Conservation (phyloP, 345 rosid genomes). For the Pistacia atlantica region DNA sequence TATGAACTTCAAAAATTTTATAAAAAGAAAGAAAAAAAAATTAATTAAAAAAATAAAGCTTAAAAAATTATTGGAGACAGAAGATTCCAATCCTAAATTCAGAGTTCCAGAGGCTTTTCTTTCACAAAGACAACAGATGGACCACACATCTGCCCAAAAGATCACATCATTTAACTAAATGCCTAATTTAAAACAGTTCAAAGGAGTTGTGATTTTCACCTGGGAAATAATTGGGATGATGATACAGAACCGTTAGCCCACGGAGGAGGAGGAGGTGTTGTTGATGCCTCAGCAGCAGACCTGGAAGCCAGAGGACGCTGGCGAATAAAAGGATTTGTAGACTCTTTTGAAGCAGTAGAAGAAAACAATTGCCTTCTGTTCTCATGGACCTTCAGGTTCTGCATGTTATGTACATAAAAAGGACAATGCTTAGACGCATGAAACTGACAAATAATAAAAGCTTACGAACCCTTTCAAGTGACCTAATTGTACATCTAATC, state of each 20-base stretch:
- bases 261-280: slow-evolving; percentile 57
- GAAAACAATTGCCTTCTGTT: slow-evolving; percentile 80
- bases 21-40: not conserved
- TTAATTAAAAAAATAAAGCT: not conserved
- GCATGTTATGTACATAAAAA: slow-evolving; percentile 19
- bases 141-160: not conserved
- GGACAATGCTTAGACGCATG: not conserved
- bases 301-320: slow-evolving; percentile 75
- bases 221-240: slow-evolving; percentile 40
- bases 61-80: not conserved
- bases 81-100: not conserved
- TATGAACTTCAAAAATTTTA: too few species aligned
- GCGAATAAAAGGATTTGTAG: slow-evolving; percentile 72
- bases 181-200: not conserved
- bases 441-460: not conserved
- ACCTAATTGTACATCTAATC: slow-evolving; percentile 25
- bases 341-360: slow-evolving; percentile 63
- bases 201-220: slow-evolving; percentile 22
- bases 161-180: not conserved
- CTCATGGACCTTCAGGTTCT: slow-evolving; percentile 83
- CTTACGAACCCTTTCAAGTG: slow-evolving; percentile 1
- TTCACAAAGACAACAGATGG: not conserved
- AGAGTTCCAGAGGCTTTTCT: not conserved
- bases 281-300: slow-evolving; percentile 46
- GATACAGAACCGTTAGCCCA: slow-evolving; percentile 68